phyloP scores from a whole-genome alignment of 805 yeast genomes.

The Monosporozyma siamensis region DNA sequence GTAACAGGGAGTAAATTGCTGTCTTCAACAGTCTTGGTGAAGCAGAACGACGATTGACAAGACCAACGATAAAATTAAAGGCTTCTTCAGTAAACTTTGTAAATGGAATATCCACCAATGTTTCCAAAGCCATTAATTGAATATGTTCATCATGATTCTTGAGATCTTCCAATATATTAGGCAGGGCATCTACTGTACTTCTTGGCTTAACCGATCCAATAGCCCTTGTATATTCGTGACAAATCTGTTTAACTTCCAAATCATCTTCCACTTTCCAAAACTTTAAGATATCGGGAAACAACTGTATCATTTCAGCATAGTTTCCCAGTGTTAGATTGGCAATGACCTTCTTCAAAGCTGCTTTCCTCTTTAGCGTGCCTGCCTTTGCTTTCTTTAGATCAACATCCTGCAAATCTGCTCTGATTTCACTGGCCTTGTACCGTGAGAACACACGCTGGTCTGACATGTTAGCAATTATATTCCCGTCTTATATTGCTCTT shows the following conservation, averaged over 20 bases:
- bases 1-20: slow-evolving; percentile 62
- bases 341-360: slow-evolving; percentile 58
- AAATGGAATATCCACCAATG: slow-evolving; percentile 51
- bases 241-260: slow-evolving; percentile 59
- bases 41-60: slow-evolving; percentile 38
- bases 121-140: slow-evolving; percentile 53
- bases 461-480: slow-evolving; percentile 23
- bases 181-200: slow-evolving; percentile 46
- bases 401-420: slow-evolving; percentile 25
- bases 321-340: slow-evolving; percentile 82
- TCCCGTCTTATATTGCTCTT: too few relatives aligned
- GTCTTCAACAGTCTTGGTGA: slow-evolving; percentile 51
- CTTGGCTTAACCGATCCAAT: slow-evolving; percentile 53
- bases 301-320: slow-evolving; percentile 51
- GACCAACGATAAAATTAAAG: slow-evolving; percentile 29
- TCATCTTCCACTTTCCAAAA: slow-evolving; percentile 51
- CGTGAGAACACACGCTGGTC: slow-evolving; percentile 26
- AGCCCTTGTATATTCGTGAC: slow-evolving; percentile 54
- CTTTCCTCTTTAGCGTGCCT: slow-evolving; percentile 32
- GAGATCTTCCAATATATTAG: slow-evolving; percentile 45
- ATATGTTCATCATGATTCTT: slow-evolving; percentile 39
- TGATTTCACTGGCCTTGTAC: slow-evolving; percentile 29
- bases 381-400: slow-evolving; percentile 35
- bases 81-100: slow-evolving; percentile 43
- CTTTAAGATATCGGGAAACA: slow-evolving; percentile 54